Evolutionary conservation across 2,329 filamentous ascomycete species (phyloP).

Genomic region (Colletotrichum sp.): DNA sequence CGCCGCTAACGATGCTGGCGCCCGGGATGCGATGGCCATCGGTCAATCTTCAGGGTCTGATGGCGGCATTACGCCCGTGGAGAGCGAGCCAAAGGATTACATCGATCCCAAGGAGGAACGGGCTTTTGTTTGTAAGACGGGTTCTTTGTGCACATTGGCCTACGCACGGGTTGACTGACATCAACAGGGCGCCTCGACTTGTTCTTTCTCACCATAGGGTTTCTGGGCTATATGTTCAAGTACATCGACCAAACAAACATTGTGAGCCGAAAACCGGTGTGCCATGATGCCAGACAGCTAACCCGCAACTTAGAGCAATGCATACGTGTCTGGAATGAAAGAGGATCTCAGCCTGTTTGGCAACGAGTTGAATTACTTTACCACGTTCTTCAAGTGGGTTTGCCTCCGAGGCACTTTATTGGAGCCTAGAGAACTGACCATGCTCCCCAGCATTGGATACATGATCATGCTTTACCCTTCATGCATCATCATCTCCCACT

Average conservation of each 20-base stretch:
- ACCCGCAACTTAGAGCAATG: conserved; percentile 21
- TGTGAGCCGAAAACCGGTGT: background rate
- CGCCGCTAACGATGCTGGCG: background rate
- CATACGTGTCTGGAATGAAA: conserved; percentile 31
- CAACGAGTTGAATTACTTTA: conserved; percentile 28
- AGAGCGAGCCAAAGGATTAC: background rate
- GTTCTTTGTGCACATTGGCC: background rate
- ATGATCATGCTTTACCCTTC: conserved; percentile 29
- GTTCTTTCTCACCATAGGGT: conserved; percentile 5
- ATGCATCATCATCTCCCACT: conserved; percentile 30
- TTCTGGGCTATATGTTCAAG: conserved; percentile 14
- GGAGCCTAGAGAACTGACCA: background rate
- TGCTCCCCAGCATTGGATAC: background rate
- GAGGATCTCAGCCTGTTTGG: conserved; percentile 28
- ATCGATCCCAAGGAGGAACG: conserved; percentile 9
- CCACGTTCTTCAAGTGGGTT: conserved; percentile 23
- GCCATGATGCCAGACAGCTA: background rate
- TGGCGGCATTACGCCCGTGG: background rate
- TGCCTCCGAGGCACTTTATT: fast-evolving
- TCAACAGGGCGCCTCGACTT: background rate
- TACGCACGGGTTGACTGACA: background rate
- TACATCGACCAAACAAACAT: conserved; percentile 15
- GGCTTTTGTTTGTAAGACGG: background rate
- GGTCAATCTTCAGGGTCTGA: background rate
- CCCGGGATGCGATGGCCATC: background rate